Evolutionary conservation across 2,329 filamentous ascomycete genomes (phyloP).

Genomic region (Nakataea oryzae): DNA sequence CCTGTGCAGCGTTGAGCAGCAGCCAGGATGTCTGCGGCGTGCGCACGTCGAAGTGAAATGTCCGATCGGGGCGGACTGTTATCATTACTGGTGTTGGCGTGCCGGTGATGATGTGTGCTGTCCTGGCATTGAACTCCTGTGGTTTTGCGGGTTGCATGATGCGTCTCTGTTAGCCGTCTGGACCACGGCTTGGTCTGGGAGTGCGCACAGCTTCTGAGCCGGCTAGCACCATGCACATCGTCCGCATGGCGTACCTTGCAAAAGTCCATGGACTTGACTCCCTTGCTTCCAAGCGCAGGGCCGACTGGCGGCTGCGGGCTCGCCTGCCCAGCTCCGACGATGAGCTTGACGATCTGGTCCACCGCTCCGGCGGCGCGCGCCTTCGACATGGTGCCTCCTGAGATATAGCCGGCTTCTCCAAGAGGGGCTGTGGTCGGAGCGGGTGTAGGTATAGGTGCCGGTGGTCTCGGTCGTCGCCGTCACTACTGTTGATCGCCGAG

Average conservation of each 20-base stretch:
- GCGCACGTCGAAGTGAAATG: slow-evolving; percentile 86
- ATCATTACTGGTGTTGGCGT: slow-evolving; percentile 87
- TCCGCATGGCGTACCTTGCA: slow-evolving; percentile 65
- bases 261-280: slow-evolving; percentile 99
- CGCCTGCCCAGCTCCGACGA: slow-evolving; percentile 92
- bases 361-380: slow-evolving; percentile 26
- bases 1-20: slow-evolving; percentile 71
- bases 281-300: slow-evolving; percentile 91
- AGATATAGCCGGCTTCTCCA: neutral
- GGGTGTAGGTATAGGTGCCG: neutral
- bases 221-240: slow-evolving; percentile 1
- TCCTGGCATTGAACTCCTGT: slow-evolving; percentile 95
- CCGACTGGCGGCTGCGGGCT: slow-evolving; percentile 92
- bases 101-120: slow-evolving; percentile 69
- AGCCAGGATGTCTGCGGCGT: slow-evolving; percentile 92
- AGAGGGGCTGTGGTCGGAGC: too few relatives aligned
- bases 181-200: neutral
- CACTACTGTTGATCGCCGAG: too few relatives aligned
- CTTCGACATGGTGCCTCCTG: slow-evolving; percentile 37
- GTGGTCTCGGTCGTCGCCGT: neutral
- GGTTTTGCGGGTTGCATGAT: neutral
- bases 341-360: slow-evolving; percentile 87
- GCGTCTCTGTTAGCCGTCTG: neutral
- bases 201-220: neutral
- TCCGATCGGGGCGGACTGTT: slow-evolving; percentile 83